Conservation (phyloP, 768 basidiomycete genomes). For the Collybia nuda region DNA sequence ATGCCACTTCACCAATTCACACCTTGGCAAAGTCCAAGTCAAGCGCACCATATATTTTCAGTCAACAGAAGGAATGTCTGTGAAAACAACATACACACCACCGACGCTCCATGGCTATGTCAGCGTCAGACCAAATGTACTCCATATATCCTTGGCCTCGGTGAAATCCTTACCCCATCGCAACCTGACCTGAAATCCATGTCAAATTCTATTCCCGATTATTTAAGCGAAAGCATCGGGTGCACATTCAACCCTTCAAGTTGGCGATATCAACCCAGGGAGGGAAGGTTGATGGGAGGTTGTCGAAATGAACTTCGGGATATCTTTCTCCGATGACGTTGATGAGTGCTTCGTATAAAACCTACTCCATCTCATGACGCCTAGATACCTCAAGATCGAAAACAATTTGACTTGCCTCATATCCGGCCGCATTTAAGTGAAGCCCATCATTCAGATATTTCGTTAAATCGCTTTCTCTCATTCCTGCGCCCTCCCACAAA, state of each 20-base stretch:
- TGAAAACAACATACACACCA: too few relatives aligned
- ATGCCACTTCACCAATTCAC: not conserved
- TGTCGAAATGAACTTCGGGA: constrained; percentile 71
- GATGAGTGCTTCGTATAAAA: constrained; percentile 65
- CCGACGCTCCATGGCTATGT: not conserved
- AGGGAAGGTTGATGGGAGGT: constrained; percentile 55
- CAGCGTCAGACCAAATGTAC: not conserved
- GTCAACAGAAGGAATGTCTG: too few relatives aligned
- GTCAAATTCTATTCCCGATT: too few relatives aligned
- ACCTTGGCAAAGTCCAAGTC: too few relatives aligned
- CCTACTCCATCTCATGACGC: constrained; percentile 32
- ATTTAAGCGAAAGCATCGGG: too few relatives aligned
- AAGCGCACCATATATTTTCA: too few relatives aligned
- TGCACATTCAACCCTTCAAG: too few relatives aligned
- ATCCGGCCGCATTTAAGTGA: constrained; percentile 76
- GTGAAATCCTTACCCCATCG: too few relatives aligned
- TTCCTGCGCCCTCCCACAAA: constrained; percentile 74
- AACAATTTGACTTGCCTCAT: constrained; percentile 48
- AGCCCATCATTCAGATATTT: constrained; percentile 72
- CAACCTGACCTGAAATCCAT: too few relatives aligned
- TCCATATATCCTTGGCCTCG: too few relatives aligned
- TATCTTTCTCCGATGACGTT: constrained; percentile 53
- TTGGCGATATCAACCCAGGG: constrained; percentile 35
- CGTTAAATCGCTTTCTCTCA: constrained; percentile 50
- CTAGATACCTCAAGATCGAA: not conserved